Evolutionary conservation across 768 basidiomycete species (phyloP), one percentile per base, ranked within the genome.

Genomic region (Krasilnikovozyma curviuscula): DNA sequence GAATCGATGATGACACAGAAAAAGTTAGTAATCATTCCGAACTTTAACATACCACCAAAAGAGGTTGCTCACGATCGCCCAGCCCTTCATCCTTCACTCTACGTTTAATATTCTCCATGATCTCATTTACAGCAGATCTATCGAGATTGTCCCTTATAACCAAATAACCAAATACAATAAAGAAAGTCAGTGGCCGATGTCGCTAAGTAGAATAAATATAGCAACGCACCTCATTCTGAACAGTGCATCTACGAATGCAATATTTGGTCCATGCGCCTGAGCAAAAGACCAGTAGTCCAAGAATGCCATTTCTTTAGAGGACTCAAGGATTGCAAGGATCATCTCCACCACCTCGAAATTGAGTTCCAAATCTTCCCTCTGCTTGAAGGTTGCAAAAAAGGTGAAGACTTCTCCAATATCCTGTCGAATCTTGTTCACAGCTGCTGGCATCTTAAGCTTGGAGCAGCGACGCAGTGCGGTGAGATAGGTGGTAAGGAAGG

Each of bases 281-380:
- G 88, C 89, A 63, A 98, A 97, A 4, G 61, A 70, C 79, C 83
- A 93, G 65, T 81, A 93, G 10, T 88, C 88, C 46, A 97, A 67
- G 70, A 91, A 91, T 2, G 79, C 78, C 65, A 95, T 75, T 53
- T 81, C 80, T 67, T 81, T 81, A 34, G 81, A 83, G 1, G 89
- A 83, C 51, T 83, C 79, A 29, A 93, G 67, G 61, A 95, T 72
- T 4, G 77, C 71, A 21, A 85, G 68, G 32, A 86, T 73, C 70
- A 79, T 70, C 62, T 95, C 85, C 47, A 95, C 64, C 30, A 95
- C 77, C 58, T 85, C 81, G 54, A 98, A 85, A 54, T 77, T 74
- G 29, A 67, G 65, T 59, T 91, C 83, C 23, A 97, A 69, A 52
- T 89, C 86, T 16, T 75, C 69, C 32, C 29, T 33, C 5, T 75